Base-by-base conservation (phyloP, 1,284 basidiomycete species). In the Fomitopsis betulina region DNA sequence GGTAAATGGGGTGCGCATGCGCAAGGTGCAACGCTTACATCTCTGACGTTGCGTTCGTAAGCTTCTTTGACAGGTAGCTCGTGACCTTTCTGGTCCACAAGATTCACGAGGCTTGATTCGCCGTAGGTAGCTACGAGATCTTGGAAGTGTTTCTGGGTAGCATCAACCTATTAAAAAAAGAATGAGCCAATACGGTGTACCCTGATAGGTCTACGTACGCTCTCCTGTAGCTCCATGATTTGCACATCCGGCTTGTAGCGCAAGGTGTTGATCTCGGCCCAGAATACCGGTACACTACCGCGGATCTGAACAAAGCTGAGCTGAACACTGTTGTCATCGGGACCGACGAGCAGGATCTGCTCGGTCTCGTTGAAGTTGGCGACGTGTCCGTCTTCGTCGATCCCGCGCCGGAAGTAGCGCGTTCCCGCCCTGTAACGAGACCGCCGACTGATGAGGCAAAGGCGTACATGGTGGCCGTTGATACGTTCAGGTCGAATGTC, bases 211-310 rank as follows among this genome's bases (percentile, higher is more conserved):
- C 8, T 27, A 59, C 83, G 63, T 68, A 91, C 91, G 33, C 94
- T 92, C 63, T 93, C 86, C 55, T 87, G 85, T 40, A 93, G 74
- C 58, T 98, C 94, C 94, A 98, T 98, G 63, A 99, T 84, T 74
- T 96, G 93, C 58, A 99, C 76, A 73, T 99, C 97, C 8, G 97
- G 97, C 72, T 96, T 97, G 75, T 99, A 99, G 62, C 95, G 84
- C 62, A 99, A 72, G 52, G 94, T 99, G 75, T 96, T 98, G 69
- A 99, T 79, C 74, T 99, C 96, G 2, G 94, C 93, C 97, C 97
- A 99, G 72, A 90, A 98, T 19, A 99, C 75, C 2, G 97, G 97
- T 10, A 96, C 89, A 65, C 92, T 95, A 9, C 97, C 97, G 64
- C 97, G 82, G 55, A 91, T 94, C 76, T 99, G 97, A 12, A 97